Evolutionary conservation across 495 filamentous ascomycete species (phyloP).

Genomic region (Clohesyomyces aquaticus): DNA sequence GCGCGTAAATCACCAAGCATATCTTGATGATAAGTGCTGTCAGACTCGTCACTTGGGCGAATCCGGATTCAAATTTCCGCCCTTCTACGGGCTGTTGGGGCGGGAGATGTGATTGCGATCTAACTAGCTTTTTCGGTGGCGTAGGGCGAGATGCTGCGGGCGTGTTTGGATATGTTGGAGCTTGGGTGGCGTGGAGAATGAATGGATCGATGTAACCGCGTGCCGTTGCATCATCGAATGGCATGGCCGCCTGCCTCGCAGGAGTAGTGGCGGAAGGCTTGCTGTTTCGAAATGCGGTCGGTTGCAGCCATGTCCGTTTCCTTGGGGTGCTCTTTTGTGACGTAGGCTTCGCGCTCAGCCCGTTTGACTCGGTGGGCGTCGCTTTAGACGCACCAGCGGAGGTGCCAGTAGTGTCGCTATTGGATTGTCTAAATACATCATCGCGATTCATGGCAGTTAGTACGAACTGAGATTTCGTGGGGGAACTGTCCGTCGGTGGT

Average conservation of each 20-base stretch:
- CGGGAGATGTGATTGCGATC: background rate
- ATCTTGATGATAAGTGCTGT: constrained; percentile 27
- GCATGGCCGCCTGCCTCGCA: too few relatives aligned
- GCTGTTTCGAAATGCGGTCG: constrained; percentile 5
- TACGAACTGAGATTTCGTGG: constrained; percentile 16
- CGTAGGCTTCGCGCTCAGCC: background rate
- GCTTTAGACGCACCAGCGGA: background rate
- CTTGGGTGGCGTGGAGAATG: constrained; percentile 9
- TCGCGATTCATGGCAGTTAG: background rate
- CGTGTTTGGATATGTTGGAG: constrained; percentile 11
- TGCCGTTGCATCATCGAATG: background rate
- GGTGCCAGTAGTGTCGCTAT: constrained; percentile 3
- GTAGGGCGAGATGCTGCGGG: constrained; percentile 14
- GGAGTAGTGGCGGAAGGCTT: constrained; percentile 19
- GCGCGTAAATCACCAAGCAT: constrained; percentile 30
- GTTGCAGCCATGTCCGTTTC: constrained; percentile 30
- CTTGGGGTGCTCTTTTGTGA: background rate
- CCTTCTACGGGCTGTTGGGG: background rate
- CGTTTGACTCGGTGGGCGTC: background rate
- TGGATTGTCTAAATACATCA: constrained; percentile 9
- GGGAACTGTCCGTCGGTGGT: constrained; percentile 7
- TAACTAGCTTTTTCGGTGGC: constrained; percentile 19
- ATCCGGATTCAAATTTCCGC: constrained; percentile 22
- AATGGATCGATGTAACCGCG: constrained; percentile 32
- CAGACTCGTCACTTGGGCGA: constrained; percentile 9